These are phyloP conservation scores for Ogataea corticis DNA, from an alignment of 805 yeast species.

Conservation along the genomic window DNA sequence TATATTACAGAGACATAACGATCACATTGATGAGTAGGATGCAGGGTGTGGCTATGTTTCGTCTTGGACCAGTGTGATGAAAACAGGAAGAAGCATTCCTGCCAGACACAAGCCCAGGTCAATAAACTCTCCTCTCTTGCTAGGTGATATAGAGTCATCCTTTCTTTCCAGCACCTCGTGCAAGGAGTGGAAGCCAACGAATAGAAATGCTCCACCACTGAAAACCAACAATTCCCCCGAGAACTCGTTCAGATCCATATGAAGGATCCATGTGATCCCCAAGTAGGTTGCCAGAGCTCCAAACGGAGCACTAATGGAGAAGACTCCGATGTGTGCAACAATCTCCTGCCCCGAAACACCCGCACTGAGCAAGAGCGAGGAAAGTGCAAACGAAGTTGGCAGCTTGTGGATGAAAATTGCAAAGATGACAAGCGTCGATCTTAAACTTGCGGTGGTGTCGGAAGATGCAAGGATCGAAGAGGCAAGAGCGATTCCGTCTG, in stretches of 20 bases:
- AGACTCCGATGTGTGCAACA: conserved; percentile 49
- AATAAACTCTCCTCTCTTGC: conserved; percentile 8
- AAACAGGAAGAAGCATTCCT: conserved; percentile 33
- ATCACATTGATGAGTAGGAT: neutral
- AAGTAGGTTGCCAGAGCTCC: conserved; percentile 54
- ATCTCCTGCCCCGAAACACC: conserved; percentile 33
- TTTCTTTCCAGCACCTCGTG: conserved; percentile 37
- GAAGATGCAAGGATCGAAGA: conserved; percentile 44
- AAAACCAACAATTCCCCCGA: conserved; percentile 57
- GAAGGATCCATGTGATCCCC: conserved; percentile 13
- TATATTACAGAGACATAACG: conserved; percentile 1
- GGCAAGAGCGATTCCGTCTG: conserved; percentile 76
- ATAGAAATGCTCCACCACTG: conserved; percentile 73
- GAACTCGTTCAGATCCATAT: conserved; percentile 32
- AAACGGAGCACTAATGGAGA: conserved; percentile 62
- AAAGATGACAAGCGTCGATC: conserved; percentile 45
- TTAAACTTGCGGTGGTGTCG: conserved; percentile 9
- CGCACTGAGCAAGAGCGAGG: conserved; percentile 50
- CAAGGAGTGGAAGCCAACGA: conserved; percentile 67
- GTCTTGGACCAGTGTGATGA: conserved; percentile 28
- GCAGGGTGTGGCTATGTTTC: conserved; percentile 7
- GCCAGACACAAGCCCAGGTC: conserved; percentile 21
- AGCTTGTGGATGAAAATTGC: conserved; percentile 71
- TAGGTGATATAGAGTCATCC: neutral
- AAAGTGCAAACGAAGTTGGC: conserved; percentile 71